Percentiles rank a stretch among this genome's conserved stretches.
Conservation (phyloP, 1,284 basidiomycete species). For the Rhizoctonia solani region DNA sequence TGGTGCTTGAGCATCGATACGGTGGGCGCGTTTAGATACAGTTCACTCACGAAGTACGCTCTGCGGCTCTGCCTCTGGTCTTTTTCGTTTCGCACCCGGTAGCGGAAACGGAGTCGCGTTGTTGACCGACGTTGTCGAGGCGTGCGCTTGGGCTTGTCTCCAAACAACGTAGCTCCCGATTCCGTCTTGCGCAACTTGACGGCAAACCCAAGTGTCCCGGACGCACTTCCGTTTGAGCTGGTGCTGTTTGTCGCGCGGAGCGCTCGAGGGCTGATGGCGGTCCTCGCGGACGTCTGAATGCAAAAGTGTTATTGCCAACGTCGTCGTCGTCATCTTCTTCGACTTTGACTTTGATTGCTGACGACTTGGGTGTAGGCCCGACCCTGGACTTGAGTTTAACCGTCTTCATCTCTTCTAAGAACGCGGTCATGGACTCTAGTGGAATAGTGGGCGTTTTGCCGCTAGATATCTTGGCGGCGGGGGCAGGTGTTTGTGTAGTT, state of each 20-base stretch:
- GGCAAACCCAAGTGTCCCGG: slow-evolving; percentile 5
- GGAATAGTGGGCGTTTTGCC: slow-evolving; percentile 60
- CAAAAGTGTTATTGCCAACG: slow-evolving; percentile 19
- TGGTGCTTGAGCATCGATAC: background rate
- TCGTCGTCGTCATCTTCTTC: slow-evolving; percentile 14
- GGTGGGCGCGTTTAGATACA: background rate
- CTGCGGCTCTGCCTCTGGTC: background rate
- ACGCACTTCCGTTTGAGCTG: background rate
- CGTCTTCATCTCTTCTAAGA: slow-evolving; percentile 75
- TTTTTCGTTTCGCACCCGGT: slow-evolving; percentile 7
- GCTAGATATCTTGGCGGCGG: slow-evolving; percentile 15
- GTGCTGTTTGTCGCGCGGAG: slow-evolving; percentile 1
- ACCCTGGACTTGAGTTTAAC: slow-evolving; percentile 52
- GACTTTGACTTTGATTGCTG: background rate
- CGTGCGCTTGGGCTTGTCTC: background rate
- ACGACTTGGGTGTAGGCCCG: background rate
- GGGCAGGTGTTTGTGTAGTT: background rate
- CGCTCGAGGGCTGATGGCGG: slow-evolving; percentile 13
- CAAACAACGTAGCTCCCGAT: slow-evolving; percentile 21
- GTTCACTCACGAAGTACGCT: background rate
- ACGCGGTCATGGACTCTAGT: slow-evolving; percentile 77
- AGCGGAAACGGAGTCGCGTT: background rate
- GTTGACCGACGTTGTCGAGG: too few relatives aligned
- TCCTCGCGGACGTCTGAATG: background rate
- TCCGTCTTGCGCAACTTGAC: slow-evolving; percentile 19